Percentiles rank a stretch among this genome's conserved stretches.
Conservation (phyloP, 1,139 yeast genomes). For the Suhomyces bribrorum region DNA sequence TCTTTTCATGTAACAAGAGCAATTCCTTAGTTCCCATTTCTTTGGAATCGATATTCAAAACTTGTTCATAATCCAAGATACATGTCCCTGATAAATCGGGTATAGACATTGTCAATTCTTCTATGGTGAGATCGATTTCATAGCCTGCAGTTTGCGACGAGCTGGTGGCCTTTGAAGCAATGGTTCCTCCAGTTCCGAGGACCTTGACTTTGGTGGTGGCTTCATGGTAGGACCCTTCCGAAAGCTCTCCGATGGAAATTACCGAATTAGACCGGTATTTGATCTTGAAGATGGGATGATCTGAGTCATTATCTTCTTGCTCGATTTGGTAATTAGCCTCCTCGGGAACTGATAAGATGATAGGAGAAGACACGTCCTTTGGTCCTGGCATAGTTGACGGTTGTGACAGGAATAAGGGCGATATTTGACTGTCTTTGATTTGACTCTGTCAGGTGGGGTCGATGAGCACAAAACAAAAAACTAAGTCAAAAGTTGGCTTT, state of each 20-base stretch:
- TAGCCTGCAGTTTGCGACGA: slow-evolving; percentile 68
- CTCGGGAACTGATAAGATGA: slow-evolving; percentile 7
- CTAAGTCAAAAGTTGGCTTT: too few relatives aligned
- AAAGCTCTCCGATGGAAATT: slow-evolving; percentile 17
- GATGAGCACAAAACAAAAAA: not conserved
- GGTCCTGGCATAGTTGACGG: not conserved
- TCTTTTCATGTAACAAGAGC: slow-evolving; percentile 38
- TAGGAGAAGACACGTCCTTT: slow-evolving; percentile 1
- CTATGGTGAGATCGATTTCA: slow-evolving; percentile 64
- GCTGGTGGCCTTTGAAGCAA: slow-evolving; percentile 62
- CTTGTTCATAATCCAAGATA: slow-evolving; percentile 62
- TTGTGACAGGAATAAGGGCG: not conserved
- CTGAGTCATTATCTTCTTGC: slow-evolving; percentile 18
- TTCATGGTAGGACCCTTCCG: slow-evolving; percentile 15
- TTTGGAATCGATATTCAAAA: slow-evolving; percentile 65
- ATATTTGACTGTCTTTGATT: not conserved
- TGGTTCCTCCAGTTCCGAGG: slow-evolving; percentile 74
- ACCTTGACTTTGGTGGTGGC: slow-evolving; percentile 52
- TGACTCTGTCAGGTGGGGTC: not conserved
- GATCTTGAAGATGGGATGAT: slow-evolving; percentile 25
- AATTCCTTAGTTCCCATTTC: slow-evolving; percentile 52
- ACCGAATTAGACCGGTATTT: slow-evolving; percentile 24
- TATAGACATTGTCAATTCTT: slow-evolving; percentile 56
- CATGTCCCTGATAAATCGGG: slow-evolving; percentile 64
- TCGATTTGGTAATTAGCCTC: slow-evolving; percentile 19